Evolutionary conservation across 1,139 yeast species (phyloP).

Genomic region (Hemisphaericaspora subhashii): DNA sequence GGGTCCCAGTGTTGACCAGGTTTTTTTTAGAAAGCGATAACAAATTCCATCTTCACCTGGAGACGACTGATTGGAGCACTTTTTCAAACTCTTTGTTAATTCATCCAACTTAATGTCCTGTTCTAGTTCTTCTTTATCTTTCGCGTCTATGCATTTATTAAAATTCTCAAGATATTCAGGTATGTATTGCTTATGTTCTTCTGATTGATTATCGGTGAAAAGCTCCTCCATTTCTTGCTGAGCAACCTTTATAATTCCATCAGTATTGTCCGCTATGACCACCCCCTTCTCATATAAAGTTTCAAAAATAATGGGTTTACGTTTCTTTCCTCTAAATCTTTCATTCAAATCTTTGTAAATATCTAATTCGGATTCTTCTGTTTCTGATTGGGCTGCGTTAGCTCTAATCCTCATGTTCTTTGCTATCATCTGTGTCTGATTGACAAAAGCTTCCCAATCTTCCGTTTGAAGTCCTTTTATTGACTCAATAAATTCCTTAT

Average conservation of each 20-base stretch:
- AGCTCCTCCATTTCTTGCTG: neutral
- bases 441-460: neutral
- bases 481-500: no score
- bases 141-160: neutral
- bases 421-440: neutral
- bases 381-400: no score
- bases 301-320: neutral
- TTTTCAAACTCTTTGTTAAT: neutral
- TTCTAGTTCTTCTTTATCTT: neutral
- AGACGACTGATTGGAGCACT: neutral
- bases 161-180: neutral
- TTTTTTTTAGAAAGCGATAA: neutral
- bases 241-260: neutral
- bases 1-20: neutral
- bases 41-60: neutral
- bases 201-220: neutral
- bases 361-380: neutral
- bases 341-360: neutral
- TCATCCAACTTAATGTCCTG: neutral
- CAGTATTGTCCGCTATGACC: neutral
- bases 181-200: neutral
- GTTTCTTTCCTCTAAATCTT: neutral
- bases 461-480: neutral
- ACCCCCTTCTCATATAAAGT: neutral
- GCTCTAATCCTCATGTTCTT: neutral